These are phyloP conservation scores for Boletus coccyginus DNA, from an alignment of 768 basidiomycete genomes.

Conservation along the genomic window DNA sequence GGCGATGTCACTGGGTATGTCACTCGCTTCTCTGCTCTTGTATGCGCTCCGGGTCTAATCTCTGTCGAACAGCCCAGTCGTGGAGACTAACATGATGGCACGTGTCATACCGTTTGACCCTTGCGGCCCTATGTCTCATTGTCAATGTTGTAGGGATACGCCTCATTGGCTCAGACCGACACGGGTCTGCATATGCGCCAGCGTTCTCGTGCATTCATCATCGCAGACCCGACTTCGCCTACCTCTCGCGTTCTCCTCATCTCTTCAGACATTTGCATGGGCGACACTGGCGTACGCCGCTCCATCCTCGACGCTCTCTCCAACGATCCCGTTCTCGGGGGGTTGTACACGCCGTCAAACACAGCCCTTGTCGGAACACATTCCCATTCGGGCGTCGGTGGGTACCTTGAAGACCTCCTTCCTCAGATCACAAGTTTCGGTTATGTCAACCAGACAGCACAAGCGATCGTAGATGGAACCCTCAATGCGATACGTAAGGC, in stretches of 20 bases:
- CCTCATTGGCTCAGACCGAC: slow-evolving; percentile 59
- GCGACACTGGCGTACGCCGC: slow-evolving; percentile 72
- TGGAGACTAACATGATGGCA: slow-evolving; percentile 85
- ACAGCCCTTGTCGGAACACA: slow-evolving; percentile 77
- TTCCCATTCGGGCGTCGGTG: slow-evolving; percentile 73
- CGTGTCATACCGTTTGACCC: slow-evolving; percentile 6
- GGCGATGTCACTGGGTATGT: slow-evolving; percentile 72
- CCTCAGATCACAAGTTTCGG: slow-evolving; percentile 75
- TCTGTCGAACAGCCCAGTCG: slow-evolving; percentile 51
- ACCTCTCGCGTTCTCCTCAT: slow-evolving; percentile 68
- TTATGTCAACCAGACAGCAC: slow-evolving; percentile 67
- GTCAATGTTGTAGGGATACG: slow-evolving; percentile 54
- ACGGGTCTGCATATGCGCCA: slow-evolving; percentile 79
- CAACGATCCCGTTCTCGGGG: slow-evolving; percentile 46
- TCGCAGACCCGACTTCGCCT: slow-evolving; percentile 48
- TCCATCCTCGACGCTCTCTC: slow-evolving; percentile 60
- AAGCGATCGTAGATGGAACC: slow-evolving; percentile 69
- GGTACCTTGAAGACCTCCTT: slow-evolving; percentile 75
- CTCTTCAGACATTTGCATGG: slow-evolving; percentile 84
- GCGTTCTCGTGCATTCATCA: slow-evolving; percentile 71
- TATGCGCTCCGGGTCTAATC: neutral
- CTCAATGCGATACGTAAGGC: slow-evolving; percentile 68
- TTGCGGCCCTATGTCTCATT: neutral
- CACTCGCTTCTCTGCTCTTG: neutral
- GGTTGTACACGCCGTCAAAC: slow-evolving; percentile 66